phyloP scores from a whole-genome alignment of 805 yeast genomes.

The Metschnikowia kofuensis region DNA sequence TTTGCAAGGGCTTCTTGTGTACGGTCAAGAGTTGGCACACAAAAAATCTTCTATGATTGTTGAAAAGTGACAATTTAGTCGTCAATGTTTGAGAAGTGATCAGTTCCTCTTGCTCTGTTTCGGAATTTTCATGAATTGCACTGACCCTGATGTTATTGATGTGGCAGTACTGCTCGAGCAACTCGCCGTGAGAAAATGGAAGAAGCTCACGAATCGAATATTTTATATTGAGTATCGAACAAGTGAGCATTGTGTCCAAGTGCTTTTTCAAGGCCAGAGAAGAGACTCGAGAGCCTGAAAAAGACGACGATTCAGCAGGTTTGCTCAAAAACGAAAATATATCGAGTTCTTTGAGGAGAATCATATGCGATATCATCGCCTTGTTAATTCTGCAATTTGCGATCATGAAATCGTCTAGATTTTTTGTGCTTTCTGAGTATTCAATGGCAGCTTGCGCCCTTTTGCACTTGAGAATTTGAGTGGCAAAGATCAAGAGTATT shows the following conservation, averaged over 20 bases:
- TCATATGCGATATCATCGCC: slow-evolving; percentile 30
- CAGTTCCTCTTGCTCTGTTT: slow-evolving; percentile 3
- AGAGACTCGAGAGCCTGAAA: background rate
- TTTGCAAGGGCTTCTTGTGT: slow-evolving; percentile 28
- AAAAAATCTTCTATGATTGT: slow-evolving; percentile 35
- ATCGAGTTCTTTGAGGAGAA: slow-evolving; percentile 31
- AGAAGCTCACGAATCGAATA: slow-evolving; percentile 28
- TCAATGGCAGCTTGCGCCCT: slow-evolving; percentile 24
- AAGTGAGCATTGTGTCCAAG: slow-evolving; percentile 26
- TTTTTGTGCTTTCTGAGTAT: slow-evolving; percentile 21
- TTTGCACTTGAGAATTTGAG: slow-evolving; percentile 26
- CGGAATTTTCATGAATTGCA: slow-evolving; percentile 11
- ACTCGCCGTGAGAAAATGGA: slow-evolving; percentile 34
- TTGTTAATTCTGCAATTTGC: slow-evolving; percentile 37
- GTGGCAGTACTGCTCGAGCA: slow-evolving; percentile 38
- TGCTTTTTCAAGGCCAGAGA: slow-evolving; percentile 13
- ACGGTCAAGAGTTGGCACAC: slow-evolving; percentile 38
- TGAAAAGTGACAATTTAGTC: slow-evolving; percentile 26
- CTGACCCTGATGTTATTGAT: slow-evolving; percentile 34
- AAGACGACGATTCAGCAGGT: background rate
- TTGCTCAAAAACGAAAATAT: slow-evolving; percentile 21
- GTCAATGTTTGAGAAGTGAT: slow-evolving; percentile 16
- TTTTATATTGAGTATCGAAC: slow-evolving; percentile 28
- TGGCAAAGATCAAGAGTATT: slow-evolving; percentile 26
- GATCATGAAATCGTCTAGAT: slow-evolving; percentile 29